A percentile compares a stretch with the other conserved stretches of the same genome.
phyloP scores from a whole-genome alignment of 345 rosid species.

The Eucalyptus pauciflora region DNA sequence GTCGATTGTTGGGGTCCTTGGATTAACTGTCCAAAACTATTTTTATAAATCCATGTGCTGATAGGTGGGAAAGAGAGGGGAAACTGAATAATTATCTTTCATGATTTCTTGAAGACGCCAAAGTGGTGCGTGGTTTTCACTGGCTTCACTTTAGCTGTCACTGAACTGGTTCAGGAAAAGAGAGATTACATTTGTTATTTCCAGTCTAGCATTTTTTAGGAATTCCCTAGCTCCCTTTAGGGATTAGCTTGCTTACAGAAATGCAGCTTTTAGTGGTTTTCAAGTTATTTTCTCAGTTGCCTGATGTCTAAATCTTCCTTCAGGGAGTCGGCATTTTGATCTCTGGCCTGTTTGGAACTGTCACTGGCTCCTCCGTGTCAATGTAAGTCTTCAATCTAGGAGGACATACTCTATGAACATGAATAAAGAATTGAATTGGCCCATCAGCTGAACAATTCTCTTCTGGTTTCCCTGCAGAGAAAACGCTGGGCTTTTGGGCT shows the following conservation, averaged over 20 bases:
- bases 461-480: conserved; percentile 36
- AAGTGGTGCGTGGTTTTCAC: neutral
- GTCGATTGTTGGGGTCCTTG: fast-evolving
- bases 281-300: neutral
- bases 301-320: neutral
- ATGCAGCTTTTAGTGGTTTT: neutral
- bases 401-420: neutral
- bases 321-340: conserved; percentile 90
- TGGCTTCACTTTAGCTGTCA: neutral
- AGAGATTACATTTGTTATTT: neutral
- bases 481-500: conserved; percentile 86
- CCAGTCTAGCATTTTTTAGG: neutral
- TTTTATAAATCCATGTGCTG: neutral
- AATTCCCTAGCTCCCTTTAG: neutral
- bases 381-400: conserved; percentile 51
- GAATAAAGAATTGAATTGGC: neutral
- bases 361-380: conserved; percentile 80
- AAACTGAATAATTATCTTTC: neutral
- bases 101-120: neutral
- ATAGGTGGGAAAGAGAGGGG: neutral
- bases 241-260: neutral
- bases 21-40: neutral
- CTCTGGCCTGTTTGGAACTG: conserved; percentile 95
- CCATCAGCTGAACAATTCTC: neutral
- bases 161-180: neutral